Conservation (phyloP, 768 basidiomycete species). For the Podaxis sp. region DNA sequence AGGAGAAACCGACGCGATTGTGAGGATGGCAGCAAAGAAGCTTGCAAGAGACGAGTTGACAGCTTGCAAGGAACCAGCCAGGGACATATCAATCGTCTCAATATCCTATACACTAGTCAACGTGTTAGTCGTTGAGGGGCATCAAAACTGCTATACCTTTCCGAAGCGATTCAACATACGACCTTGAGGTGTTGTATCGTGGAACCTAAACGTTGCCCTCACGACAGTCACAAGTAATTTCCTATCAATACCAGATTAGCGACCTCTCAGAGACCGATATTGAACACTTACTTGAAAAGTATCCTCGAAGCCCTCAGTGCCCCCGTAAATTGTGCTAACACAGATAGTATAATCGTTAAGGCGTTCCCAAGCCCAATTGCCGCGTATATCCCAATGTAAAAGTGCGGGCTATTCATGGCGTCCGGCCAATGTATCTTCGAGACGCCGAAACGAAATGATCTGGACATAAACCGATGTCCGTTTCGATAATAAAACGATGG, state of each 20-base stretch:
- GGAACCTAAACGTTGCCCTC: conserved; percentile 84
- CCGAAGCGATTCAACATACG: conserved; percentile 87
- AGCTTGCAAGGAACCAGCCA: conserved; percentile 66
- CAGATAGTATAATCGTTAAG: conserved; percentile 44
- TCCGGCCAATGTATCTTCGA: conserved; percentile 46
- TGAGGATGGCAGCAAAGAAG: conserved; percentile 75
- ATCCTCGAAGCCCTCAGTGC: conserved; percentile 47
- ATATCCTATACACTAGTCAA: conserved; percentile 50
- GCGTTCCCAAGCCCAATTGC: conserved; percentile 55
- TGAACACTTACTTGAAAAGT: conserved; percentile 37
- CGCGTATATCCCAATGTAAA: conserved; percentile 70
- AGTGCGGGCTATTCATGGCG: conserved; percentile 61
- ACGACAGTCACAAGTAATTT: conserved; percentile 69
- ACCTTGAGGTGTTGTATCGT: conserved; percentile 78
- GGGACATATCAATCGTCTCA: conserved; percentile 79
- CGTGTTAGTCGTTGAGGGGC: conserved; percentile 4
- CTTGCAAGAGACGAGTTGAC: conserved; percentile 78
- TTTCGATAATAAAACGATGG: conserved; percentile 27
- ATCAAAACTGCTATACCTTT: conserved; percentile 44
- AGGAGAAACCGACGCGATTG: conserved; percentile 53
- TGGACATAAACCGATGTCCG: too few relatives aligned
- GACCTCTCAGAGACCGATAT: background rate
- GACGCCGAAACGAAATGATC: too few relatives aligned
- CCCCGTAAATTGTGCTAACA: conserved; percentile 60
- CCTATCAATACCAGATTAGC: conserved; percentile 25